Conservation (phyloP, 1,284 basidiomycete genomes). For the Malassezia arunalokei region DNA sequence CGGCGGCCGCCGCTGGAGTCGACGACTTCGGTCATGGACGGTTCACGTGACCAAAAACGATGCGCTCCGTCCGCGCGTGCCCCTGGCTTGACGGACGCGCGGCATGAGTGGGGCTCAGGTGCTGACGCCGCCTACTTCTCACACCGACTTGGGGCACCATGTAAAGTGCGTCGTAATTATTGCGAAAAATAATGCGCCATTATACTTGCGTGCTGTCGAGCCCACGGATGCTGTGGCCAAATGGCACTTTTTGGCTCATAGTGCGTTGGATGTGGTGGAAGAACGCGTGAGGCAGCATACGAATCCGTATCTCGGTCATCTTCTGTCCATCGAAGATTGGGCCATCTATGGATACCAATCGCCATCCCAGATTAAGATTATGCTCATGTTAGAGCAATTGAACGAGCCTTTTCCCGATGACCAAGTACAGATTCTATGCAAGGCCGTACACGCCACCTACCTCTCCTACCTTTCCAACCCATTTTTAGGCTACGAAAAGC, state of each 20-base stretch:
- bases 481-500: not conserved
- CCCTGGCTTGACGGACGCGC: too few relatives aligned
- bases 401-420: constrained; percentile 2
- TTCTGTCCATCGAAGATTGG: constrained; percentile 12
- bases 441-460: not conserved
- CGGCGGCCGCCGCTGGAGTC: too few relatives aligned
- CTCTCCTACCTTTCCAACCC: constrained; percentile 5
- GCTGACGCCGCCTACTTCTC: too few relatives aligned
- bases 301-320: constrained; percentile 10
- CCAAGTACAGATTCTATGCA: constrained; percentile 6
- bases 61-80: too few relatives aligned
- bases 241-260: constrained; percentile 15
- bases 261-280: constrained; percentile 16
- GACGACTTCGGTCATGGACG: too few relatives aligned
- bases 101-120: too few relatives aligned
- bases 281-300: constrained; percentile 7
- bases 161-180: constrained; percentile 13
- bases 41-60: too few relatives aligned
- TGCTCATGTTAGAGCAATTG: constrained; percentile 13
- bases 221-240: not conserved
- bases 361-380: constrained; percentile 10
- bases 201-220: not conserved
- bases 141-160: not conserved
- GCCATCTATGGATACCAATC: constrained; percentile 17
- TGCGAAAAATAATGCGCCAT: not conserved